Conservation (phyloP, 2,329 filamentous ascomycete genomes). For the Cercospora zeina region DNA sequence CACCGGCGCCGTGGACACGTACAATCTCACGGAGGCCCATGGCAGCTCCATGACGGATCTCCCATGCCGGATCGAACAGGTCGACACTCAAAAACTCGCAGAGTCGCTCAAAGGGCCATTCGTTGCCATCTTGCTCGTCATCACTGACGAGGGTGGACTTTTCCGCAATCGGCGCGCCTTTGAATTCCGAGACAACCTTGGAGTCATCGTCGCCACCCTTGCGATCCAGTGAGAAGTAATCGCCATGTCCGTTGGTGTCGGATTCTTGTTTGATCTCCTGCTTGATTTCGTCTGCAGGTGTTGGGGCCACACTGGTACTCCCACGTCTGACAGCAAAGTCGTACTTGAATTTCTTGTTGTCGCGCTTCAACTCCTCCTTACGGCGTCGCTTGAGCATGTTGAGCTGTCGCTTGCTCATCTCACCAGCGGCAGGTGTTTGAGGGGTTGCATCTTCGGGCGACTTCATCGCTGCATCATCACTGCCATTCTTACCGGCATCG, state of each 20-base stretch:
- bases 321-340: slow-evolving; percentile 70
- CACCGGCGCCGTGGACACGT: slow-evolving; percentile 85
- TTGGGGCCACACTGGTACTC: slow-evolving; percentile 61
- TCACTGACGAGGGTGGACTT: slow-evolving; percentile 84
- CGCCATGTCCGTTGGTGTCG: slow-evolving; percentile 55
- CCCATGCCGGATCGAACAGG: slow-evolving; percentile 90
- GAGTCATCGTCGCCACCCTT: slow-evolving; percentile 79
- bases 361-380: slow-evolving; percentile 84
- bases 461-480: slow-evolving; percentile 32
- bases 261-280: slow-evolving; percentile 57
- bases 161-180: slow-evolving; percentile 75
- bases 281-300: slow-evolving; percentile 58
- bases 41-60: slow-evolving; percentile 91
- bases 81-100: slow-evolving; percentile 94
- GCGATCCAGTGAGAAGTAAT: slow-evolving; percentile 90
- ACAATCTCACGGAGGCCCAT: slow-evolving; percentile 92
- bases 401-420: slow-evolving; percentile 85
- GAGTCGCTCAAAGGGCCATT: slow-evolving; percentile 93
- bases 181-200: slow-evolving; percentile 94
- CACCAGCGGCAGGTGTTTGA: slow-evolving; percentile 40
- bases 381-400: slow-evolving; percentile 94
- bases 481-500: slow-evolving; percentile 47
- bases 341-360: slow-evolving; percentile 75
- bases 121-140: slow-evolving; percentile 70
- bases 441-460: slow-evolving; percentile 38